Conservation (phyloP, 2,329 filamentous ascomycete species). For the Scortechinia acanthostroma region DNA sequence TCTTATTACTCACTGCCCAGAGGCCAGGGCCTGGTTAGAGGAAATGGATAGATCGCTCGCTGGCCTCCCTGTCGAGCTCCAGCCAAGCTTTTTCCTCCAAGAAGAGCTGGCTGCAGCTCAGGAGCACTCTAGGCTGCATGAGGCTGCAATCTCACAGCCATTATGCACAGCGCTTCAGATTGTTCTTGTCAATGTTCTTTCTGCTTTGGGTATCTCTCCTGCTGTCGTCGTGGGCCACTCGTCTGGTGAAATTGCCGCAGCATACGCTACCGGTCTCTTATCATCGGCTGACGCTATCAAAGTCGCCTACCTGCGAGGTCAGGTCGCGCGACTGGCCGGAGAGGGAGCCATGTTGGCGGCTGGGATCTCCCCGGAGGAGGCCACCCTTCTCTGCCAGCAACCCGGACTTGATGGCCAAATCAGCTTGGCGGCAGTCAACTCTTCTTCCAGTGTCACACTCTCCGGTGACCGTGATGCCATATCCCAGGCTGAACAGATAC, state of each 20-base stretch:
- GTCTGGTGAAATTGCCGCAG: constrained; percentile 8
- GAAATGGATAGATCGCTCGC: constrained; percentile 3
- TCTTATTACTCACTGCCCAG: constrained; percentile 11
- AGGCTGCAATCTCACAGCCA: constrained; percentile 37
- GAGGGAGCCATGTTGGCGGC: constrained; percentile 25
- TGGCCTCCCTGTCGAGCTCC: constrained; percentile 4
- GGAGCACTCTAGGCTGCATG: too few species aligned
- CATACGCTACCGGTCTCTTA: neutral
- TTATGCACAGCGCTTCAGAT: constrained; percentile 46
- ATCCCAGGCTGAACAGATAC: constrained; percentile 3
- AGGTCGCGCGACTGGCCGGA: neutral
- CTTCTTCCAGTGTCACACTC: constrained; percentile 2
- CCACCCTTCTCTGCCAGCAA: constrained; percentile 14
- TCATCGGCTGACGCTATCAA: neutral
- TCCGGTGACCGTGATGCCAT: constrained; percentile 6
- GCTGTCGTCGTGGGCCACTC: constrained; percentile 17
- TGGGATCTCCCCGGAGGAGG: constrained; percentile 17
- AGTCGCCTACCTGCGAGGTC: neutral
- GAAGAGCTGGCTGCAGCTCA: too few species aligned
- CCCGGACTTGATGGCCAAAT: constrained; percentile 9
- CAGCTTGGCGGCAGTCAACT: constrained; percentile 3
- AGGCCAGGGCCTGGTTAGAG: constrained; percentile 11
- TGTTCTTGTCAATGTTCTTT: constrained; percentile 26
- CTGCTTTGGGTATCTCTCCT: constrained; percentile 14
- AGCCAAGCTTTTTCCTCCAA: constrained; percentile 18